Conservation (phyloP, 2,329 filamentous ascomycete species). For the Cercospora zeae-maydis region DNA sequence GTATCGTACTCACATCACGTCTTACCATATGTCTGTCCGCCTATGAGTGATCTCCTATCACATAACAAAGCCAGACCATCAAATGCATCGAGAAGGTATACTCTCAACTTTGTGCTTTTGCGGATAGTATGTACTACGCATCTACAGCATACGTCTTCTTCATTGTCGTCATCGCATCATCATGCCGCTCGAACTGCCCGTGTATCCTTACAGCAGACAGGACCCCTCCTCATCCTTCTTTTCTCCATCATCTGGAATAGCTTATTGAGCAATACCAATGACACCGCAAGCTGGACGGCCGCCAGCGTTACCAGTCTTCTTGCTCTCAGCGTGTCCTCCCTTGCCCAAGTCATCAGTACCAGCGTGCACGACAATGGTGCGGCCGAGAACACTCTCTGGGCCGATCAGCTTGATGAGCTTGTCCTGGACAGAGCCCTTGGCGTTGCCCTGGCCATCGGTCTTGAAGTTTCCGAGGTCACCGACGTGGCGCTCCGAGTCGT, state of each 20-base stretch:
- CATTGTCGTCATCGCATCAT: conserved; percentile 22
- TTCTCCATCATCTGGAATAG: background rate
- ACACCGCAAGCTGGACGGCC: conserved; percentile 83
- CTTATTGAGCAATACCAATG: conserved; percentile 36
- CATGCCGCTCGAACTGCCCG: background rate
- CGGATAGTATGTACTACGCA: background rate
- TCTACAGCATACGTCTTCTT: background rate
- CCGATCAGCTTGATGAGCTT: conserved; percentile 92
- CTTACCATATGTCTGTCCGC: background rate
- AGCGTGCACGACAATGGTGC: conserved; percentile 89
- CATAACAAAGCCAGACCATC: no score
- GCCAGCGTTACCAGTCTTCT: conserved; percentile 98
- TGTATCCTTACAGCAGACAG: conserved; percentile 20
- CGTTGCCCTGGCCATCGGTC: conserved; percentile 88
- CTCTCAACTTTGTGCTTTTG: background rate
- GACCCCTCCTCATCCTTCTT: background rate
- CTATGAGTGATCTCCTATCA: no score
- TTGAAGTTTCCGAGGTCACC: conserved; percentile 97
- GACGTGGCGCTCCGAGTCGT: conserved; percentile 82
- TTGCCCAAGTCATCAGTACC: conserved; percentile 97
- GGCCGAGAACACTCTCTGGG: conserved; percentile 89
- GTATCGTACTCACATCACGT: background rate
- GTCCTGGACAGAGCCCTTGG: conserved; percentile 76
- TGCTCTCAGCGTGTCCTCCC: conserved; percentile 87
- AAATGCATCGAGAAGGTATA: background rate